phyloP scores from a whole-genome alignment of 257 asterid genomes.

The Solanum piurae region DNA sequence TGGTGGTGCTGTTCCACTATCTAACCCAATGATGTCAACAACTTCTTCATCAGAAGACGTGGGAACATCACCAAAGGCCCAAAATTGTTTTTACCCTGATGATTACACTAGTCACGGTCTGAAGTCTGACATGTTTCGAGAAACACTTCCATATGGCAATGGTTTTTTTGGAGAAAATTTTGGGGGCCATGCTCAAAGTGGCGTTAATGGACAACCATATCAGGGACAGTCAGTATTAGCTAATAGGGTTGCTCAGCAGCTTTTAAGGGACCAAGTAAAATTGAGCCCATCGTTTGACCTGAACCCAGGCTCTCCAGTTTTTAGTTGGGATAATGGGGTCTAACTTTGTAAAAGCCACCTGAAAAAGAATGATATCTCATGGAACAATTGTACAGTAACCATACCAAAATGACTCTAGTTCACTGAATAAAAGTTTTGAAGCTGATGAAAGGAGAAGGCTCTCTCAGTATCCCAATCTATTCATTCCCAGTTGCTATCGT shows the following conservation, averaged over 20 bases:
- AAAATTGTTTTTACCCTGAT: neutral
- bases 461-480: neutral
- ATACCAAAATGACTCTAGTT: neutral
- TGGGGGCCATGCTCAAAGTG: constrained; percentile 10
- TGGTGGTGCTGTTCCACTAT: constrained; percentile 1
- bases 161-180: constrained; percentile 15
- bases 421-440: neutral
- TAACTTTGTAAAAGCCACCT: constrained; percentile 4
- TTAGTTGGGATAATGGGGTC: constrained; percentile 7
- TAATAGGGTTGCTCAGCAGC: constrained; percentile 36
- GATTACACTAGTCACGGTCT: constrained; percentile 11
- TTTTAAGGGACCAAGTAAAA: constrained; percentile 27
- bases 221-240: constrained; percentile 30
- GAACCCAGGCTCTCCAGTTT: constrained; percentile 11
- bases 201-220: constrained; percentile 15
- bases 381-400: neutral
- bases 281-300: constrained; percentile 15
- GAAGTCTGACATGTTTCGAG: constrained; percentile 31
- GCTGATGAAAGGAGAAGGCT: neutral
- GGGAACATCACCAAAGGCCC: neutral
- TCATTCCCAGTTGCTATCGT: neutral
- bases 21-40: neutral
- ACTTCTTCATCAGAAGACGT: neutral
- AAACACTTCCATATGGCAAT: constrained; percentile 17
- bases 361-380: neutral